Evolutionary conservation across 176 grass and related monocot species (phyloP).

Genomic region (Echinochloa phyllopogon): DNA sequence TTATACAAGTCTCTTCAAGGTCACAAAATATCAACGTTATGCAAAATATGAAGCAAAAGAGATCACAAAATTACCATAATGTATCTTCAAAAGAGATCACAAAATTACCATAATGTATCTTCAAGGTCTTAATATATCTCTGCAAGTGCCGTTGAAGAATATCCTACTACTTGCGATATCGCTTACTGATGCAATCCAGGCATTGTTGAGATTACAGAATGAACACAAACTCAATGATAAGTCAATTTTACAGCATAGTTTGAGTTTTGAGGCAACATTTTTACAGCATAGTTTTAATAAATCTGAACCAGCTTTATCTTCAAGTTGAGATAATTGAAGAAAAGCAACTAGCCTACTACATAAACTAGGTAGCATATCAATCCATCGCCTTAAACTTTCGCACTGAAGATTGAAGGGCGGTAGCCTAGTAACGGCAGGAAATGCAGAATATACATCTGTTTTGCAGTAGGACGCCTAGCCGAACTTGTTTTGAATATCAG

Average conservation of each 20-base stretch:
- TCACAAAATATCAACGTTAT: background rate
- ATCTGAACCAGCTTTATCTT: background rate
- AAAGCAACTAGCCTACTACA: background rate
- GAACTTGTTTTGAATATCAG: background rate
- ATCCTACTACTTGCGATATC: background rate
- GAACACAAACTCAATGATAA: conserved; percentile 1
- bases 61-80: background rate
- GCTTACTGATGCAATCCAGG: background rate
- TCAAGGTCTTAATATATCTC: background rate
- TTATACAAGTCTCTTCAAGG: background rate
- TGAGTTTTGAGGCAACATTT: background rate
- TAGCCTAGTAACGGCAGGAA: background rate
- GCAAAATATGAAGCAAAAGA: background rate
- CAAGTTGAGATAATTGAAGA: background rate
- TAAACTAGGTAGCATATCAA: too few relatives aligned
- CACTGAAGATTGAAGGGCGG: background rate
- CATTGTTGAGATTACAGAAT: background rate
- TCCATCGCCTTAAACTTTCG: background rate
- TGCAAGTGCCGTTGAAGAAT: background rate
- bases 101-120: background rate
- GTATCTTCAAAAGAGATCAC: too few relatives aligned
- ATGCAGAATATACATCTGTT: background rate
- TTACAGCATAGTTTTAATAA: too few relatives aligned
- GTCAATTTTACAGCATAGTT: background rate
- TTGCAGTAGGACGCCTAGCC: background rate